These are phyloP conservation scores for Stemphylium beticola DNA, from an alignment of 2,329 filamentous ascomycete genomes.

Conservation along the genomic window DNA sequence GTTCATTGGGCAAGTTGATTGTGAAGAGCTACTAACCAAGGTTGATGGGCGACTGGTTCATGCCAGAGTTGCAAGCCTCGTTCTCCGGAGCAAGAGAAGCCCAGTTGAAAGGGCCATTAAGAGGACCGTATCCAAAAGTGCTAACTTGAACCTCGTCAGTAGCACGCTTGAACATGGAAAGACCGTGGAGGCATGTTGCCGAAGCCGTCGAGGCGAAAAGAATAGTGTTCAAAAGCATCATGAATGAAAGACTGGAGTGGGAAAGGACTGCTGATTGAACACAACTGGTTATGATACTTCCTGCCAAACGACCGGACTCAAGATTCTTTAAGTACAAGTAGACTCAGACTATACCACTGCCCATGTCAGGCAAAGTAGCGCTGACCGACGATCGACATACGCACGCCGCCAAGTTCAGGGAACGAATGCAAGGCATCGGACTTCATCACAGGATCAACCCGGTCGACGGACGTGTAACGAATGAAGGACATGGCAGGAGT, in stretches of 20 bases:
- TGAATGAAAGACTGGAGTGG: slow-evolving; percentile 13
- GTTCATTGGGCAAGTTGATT: neutral
- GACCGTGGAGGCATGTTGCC: slow-evolving; percentile 53
- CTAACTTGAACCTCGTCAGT: slow-evolving; percentile 37
- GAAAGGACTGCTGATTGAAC: neutral
- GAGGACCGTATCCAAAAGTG: slow-evolving; percentile 53
- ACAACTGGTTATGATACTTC: neutral
- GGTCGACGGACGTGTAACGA: slow-evolving; percentile 14
- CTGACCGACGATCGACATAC: slow-evolving; percentile 1
- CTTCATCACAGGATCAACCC: slow-evolving; percentile 18
- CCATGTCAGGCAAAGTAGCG: neutral
- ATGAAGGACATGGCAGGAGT: slow-evolving; percentile 11
- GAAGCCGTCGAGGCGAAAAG: slow-evolving; percentile 44
- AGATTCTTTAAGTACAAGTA: neutral
- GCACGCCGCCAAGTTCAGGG: neutral
- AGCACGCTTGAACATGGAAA: slow-evolving; percentile 45
- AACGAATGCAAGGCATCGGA: neutral
- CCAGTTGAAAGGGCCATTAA: slow-evolving; percentile 61
- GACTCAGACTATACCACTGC: neutral
- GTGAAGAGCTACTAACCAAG: slow-evolving; percentile 44
- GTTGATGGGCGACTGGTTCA: slow-evolving; percentile 64
- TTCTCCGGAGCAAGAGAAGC: slow-evolving; percentile 54
- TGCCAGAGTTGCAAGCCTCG: slow-evolving; percentile 56
- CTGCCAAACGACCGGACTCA: neutral
- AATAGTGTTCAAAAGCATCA: slow-evolving; percentile 42